A percentile compares a stretch with the other conserved stretches of the same genome.
These are phyloP conservation scores for Oropetium thomaeum DNA, from an alignment of 176 grass and related monocot genomes.

Conservation along the genomic window DNA sequence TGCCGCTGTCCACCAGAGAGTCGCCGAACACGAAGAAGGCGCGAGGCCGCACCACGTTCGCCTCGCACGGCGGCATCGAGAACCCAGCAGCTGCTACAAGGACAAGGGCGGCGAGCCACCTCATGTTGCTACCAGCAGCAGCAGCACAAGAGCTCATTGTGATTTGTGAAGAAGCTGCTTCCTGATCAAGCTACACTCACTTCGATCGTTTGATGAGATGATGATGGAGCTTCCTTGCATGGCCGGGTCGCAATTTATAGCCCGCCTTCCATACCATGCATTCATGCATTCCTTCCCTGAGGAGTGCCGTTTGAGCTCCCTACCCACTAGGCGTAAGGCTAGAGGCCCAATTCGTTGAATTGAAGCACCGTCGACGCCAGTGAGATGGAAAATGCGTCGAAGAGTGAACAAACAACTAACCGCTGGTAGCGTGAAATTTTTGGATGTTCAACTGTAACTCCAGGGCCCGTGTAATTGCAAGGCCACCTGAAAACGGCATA, in stretches of 20 bases:
- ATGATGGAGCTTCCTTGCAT: neutral
- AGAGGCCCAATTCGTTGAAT: neutral
- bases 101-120: no score
- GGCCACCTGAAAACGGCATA: neutral
- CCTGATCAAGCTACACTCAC: neutral
- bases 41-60: neutral
- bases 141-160: no score
- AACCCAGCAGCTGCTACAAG: neutral
- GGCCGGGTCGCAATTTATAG: neutral
- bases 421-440: neutral
- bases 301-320: no score
- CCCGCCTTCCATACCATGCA: neutral
- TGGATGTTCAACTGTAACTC: neutral
- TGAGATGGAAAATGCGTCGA: no score
- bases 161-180: no score
- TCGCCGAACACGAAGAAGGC: constrained; percentile 68
- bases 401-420: no score
- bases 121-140: neutral
- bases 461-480: neutral
- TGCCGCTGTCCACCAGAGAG: constrained; percentile 64
- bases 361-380: neutral
- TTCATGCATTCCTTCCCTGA: no score
- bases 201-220: neutral
- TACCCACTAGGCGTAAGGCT: no score
- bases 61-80: neutral